Conservation (phyloP, 306 rosid species). For the Quercus suber region DNA sequence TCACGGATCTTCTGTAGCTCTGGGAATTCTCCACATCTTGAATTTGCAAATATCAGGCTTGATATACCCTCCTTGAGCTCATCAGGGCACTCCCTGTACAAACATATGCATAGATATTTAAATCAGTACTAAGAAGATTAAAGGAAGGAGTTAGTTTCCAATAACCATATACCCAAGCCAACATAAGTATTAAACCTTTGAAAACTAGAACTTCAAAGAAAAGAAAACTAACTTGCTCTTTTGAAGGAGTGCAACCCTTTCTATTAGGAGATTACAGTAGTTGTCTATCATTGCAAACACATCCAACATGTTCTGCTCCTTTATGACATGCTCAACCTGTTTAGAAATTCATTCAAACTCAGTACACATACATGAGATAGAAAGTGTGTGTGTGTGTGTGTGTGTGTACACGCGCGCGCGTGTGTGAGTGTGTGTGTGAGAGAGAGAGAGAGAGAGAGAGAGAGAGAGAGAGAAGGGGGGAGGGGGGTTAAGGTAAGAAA, state of each 20-base stretch:
- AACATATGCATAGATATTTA: background rate
- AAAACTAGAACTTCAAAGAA: background rate
- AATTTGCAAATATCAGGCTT: conserved; percentile 62
- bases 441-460: background rate
- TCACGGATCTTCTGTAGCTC: conserved; percentile 61
- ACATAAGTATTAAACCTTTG: background rate
- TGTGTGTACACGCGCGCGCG: background rate
- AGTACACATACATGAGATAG: background rate
- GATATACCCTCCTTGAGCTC: conserved; percentile 59
- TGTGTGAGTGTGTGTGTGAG: no score
- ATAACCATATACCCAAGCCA: background rate
- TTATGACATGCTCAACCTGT: conserved; percentile 64
- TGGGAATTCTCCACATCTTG: conserved; percentile 78
- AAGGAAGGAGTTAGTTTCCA: background rate
- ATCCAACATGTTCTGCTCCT: conserved; percentile 58
- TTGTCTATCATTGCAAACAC: conserved; percentile 45
- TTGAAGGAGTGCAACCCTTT: conserved; percentile 39
- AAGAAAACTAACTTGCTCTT: conserved; percentile 37
- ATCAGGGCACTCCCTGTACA: conserved; percentile 52
- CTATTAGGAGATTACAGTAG: conserved; percentile 42
- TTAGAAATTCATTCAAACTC: background rate
- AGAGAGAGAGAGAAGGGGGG: background rate
- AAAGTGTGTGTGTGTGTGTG: background rate
- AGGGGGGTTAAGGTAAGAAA: background rate
- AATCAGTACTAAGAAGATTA: background rate